These are phyloP conservation scores for Stipa capillata DNA, from an alignment of 176 grass and related monocot species.

Conservation along the genomic window DNA sequence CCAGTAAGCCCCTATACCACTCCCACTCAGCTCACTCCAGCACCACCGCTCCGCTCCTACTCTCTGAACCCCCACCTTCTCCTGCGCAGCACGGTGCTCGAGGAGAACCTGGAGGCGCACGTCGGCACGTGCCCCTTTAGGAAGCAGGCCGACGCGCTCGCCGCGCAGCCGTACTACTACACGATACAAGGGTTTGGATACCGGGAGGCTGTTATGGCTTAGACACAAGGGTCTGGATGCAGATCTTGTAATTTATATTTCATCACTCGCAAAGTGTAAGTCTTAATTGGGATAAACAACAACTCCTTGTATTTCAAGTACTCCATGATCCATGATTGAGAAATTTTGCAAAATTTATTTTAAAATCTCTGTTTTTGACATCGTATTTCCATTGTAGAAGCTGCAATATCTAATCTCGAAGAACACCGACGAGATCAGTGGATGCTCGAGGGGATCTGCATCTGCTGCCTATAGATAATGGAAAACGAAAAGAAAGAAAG, in stretches of 20 bases:
- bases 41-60: not conserved
- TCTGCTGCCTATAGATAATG: too few relatives aligned
- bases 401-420: too few relatives aligned
- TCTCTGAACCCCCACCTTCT: not conserved
- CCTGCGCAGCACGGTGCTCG: slow-evolving; percentile 52
- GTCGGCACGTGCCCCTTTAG: slow-evolving; percentile 62
- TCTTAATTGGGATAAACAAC: not conserved
- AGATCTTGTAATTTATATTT: slow-evolving; percentile 67
- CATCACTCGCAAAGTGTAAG: slow-evolving; percentile 39
- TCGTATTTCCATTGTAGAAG: too few relatives aligned
- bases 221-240: slow-evolving; percentile 46
- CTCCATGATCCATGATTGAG: too few relatives aligned
- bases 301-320: not conserved
- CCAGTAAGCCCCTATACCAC: slow-evolving; percentile 38
- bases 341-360: not conserved
- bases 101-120: slow-evolving; percentile 76
- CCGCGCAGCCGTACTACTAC: slow-evolving; percentile 71
- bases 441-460: too few relatives aligned
- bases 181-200: slow-evolving; percentile 60
- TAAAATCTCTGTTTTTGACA: not conserved
- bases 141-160: slow-evolving; percentile 60
- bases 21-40: not conserved
- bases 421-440: too few relatives aligned
- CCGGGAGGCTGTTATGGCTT: slow-evolving; percentile 46
- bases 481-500: too few relatives aligned